A percentile compares a stretch with the other conserved stretches of the same genome.
phyloP scores from a whole-genome alignment of 129 eudicot genomes.

The Kitagawia praeruptora region DNA sequence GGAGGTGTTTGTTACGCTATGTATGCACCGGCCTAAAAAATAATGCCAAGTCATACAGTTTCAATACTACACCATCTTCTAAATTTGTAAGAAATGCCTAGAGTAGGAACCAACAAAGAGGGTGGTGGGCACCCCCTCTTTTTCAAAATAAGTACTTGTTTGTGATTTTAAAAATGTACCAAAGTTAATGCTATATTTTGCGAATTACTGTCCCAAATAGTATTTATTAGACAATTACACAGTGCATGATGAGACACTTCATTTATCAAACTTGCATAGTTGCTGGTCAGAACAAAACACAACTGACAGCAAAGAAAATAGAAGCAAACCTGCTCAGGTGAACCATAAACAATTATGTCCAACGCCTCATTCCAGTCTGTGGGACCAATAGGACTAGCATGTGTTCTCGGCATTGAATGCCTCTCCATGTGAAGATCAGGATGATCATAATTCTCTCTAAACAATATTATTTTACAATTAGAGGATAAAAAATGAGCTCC shows the following conservation, averaged over 20 bases:
- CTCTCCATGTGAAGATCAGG: constrained; percentile 70
- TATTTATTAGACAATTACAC: not conserved
- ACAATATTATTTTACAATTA: not conserved
- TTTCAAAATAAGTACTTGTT: not conserved
- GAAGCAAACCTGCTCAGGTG: constrained; percentile 81
- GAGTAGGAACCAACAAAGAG: not conserved
- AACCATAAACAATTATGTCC: constrained; percentile 75
- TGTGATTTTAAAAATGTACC: not conserved
- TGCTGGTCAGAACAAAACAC: not conserved
- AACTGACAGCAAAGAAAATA: not conserved
- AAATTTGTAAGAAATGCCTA: not conserved
- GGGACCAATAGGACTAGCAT: constrained; percentile 62
- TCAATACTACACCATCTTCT: not conserved
- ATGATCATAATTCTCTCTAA: constrained; percentile 60
- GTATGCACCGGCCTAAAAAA: not conserved
- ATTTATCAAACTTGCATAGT: not conserved
- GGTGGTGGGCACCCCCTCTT: not conserved
- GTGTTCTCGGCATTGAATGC: constrained; percentile 39
- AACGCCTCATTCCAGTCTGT: constrained; percentile 98
- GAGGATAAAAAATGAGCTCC: not conserved
- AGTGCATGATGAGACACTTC: not conserved
- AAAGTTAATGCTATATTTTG: not conserved
- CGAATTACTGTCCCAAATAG: no score
- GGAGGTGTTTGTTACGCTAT: not conserved
- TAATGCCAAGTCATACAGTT: not conserved